A percentile compares a stretch with the other conserved stretches of the same genome.
Evolutionary conservation across 1,139 yeast genomes (phyloP).

Genomic region (Pichia sp.): DNA sequence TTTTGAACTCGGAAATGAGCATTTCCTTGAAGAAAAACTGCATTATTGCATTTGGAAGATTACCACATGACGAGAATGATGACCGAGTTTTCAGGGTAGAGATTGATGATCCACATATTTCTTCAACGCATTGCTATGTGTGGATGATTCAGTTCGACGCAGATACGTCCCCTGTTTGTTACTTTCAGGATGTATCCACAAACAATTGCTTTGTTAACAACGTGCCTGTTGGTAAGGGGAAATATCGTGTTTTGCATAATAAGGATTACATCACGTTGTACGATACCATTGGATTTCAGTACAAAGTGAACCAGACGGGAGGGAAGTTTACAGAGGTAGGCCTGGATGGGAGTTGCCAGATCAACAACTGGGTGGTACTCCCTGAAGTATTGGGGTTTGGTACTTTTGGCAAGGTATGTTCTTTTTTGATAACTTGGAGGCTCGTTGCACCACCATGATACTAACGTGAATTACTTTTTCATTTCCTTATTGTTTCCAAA

Average conservation of each 20-base stretch:
- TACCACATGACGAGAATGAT: slow-evolving; percentile 47
- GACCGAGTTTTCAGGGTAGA: slow-evolving; percentile 25
- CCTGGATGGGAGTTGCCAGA: background rate
- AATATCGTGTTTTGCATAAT: slow-evolving; percentile 38
- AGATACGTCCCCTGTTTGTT: slow-evolving; percentile 43
- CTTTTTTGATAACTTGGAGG: too few relatives aligned
- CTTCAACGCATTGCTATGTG: slow-evolving; percentile 25
- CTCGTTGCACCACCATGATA: background rate
- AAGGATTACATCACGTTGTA: slow-evolving; percentile 38
- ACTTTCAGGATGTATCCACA: slow-evolving; percentile 49
- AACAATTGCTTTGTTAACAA: slow-evolving; percentile 53
- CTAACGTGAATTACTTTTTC: background rate
- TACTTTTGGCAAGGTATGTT: slow-evolving; percentile 50
- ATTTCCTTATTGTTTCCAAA: background rate
- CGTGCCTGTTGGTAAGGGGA: slow-evolving; percentile 22
- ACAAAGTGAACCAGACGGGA: background rate
- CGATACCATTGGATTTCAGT: slow-evolving; percentile 3
- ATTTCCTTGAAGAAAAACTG: slow-evolving; percentile 53
- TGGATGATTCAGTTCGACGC: slow-evolving; percentile 43
- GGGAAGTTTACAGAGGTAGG: background rate
- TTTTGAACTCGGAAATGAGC: background rate
- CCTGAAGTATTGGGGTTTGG: slow-evolving; percentile 51
- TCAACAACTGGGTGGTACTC: slow-evolving; percentile 40
- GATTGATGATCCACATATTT: slow-evolving; percentile 19
- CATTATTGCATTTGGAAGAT: slow-evolving; percentile 58